Evolutionary conservation across 2,329 filamentous ascomycete genomes (phyloP).

Genomic region (Tolypocladium guangdongense): DNA sequence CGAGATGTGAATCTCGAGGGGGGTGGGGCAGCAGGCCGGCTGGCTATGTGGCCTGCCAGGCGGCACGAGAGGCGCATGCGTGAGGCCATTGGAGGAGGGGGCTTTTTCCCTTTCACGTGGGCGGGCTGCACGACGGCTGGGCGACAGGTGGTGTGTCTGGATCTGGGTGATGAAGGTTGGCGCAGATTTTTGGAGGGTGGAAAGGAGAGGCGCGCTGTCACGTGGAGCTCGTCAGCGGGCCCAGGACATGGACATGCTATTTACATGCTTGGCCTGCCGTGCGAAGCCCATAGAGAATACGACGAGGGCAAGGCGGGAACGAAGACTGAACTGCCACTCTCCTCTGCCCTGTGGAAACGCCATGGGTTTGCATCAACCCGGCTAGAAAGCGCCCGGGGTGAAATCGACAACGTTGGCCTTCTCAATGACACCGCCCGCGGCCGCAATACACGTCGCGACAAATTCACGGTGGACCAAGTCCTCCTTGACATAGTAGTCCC

Average conservation of each 20-base stretch:
- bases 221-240: not conserved
- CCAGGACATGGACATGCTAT: not conserved
- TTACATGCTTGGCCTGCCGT: not conserved
- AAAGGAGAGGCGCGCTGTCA: constrained; percentile 1
- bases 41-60: constrained; percentile 10
- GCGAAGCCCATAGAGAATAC: not conserved
- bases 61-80: constrained; percentile 17
- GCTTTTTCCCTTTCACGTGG: not conserved
- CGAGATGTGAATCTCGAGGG: constrained; percentile 8
- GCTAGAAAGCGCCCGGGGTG: constrained; percentile 30
- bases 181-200: not conserved
- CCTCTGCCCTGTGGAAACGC: no score
- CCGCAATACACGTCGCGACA: constrained; percentile 32
- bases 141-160: not conserved
- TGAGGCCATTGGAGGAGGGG: constrained; percentile 16
- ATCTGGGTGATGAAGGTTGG: not conserved
- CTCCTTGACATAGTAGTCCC: constrained; percentile 55
- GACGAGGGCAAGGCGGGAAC: no score
- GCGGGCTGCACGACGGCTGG: not conserved
- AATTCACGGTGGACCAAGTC: constrained; percentile 56
- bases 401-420: constrained; percentile 52
- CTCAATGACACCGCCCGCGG: not conserved
- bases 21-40: constrained; percentile 3
- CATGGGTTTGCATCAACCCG: not conserved
- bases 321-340: no score